These are phyloP conservation scores for Cenococcum geophilum DNA, from an alignment of 495 filamentous ascomycete genomes.

Conservation along the genomic window DNA sequence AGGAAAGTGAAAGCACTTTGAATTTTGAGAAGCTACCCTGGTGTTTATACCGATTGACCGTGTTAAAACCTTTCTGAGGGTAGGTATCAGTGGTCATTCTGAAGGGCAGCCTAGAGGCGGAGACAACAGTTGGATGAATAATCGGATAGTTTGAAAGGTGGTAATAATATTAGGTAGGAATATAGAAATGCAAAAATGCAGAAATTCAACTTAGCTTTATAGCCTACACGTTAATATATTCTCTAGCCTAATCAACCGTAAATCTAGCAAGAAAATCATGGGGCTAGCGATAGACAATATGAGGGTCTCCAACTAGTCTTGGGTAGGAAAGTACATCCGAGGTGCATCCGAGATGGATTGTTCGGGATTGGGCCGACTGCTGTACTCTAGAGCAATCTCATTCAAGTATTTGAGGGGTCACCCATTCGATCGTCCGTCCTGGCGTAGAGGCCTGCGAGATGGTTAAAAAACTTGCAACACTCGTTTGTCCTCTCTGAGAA, in stretches of 20 bases:
- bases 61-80: conserved; percentile 60
- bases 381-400: too few species aligned
- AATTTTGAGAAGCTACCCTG: conserved; percentile 48
- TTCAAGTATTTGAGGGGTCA: too few species aligned
- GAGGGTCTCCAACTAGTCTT: not conserved
- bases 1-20: not conserved
- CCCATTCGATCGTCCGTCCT: not conserved
- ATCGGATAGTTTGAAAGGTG: not conserved
- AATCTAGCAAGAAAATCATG: not conserved
- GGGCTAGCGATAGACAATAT: not conserved
- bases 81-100: conserved; percentile 44
- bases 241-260: not conserved
- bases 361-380: too few species aligned
- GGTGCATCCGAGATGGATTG: not conserved
- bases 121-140: not conserved
- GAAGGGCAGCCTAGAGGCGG: not conserved
- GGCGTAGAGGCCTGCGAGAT: too few species aligned
- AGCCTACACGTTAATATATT: not conserved
- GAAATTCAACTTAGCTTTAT: not conserved
- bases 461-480: too few species aligned
- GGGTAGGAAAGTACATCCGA: not conserved
- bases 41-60: conserved; percentile 62
- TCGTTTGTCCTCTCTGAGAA: too few species aligned
- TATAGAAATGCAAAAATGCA: not conserved
- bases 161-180: not conserved